phyloP scores from a whole-genome alignment of 2,329 filamentous ascomycete species.

The Pyricularia sp. region DNA sequence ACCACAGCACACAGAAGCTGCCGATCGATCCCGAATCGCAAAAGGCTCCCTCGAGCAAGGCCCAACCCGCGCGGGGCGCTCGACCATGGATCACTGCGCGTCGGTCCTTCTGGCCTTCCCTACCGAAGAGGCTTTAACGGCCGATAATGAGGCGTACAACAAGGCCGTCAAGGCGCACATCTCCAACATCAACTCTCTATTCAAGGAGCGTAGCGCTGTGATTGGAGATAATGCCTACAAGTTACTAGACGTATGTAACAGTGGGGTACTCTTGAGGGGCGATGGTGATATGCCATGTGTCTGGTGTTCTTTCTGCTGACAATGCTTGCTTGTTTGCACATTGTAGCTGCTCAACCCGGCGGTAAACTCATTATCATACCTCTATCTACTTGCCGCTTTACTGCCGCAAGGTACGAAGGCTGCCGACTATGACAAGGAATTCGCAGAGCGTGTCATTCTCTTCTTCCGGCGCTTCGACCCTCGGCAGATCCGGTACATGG shows the following conservation, averaged over 20 bases:
- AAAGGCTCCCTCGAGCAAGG: background rate
- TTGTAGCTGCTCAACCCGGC: constrained; percentile 35
- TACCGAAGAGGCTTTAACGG: constrained; percentile 15
- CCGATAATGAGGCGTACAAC: constrained; percentile 29
- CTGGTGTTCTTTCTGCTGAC: constrained; percentile 11
- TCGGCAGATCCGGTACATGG: constrained; percentile 42
- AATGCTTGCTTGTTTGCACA: background rate
- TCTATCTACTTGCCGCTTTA: constrained; percentile 34
- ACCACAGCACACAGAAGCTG: background rate
- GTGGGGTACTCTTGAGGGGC: background rate
- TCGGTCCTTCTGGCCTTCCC: constrained; percentile 33
- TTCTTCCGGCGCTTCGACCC: constrained; percentile 41
- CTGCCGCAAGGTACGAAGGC: constrained; percentile 16
- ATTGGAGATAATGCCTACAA: constrained; percentile 24
- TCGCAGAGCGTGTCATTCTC: constrained; percentile 31
- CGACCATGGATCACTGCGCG: constrained; percentile 26
- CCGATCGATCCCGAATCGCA: background rate
- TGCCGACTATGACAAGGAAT: constrained; percentile 20
- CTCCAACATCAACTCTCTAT: constrained; percentile 25
- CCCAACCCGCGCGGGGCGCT: background rate
- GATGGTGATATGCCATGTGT: background rate
- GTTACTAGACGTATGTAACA: constrained; percentile 30
- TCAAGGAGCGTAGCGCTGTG: constrained; percentile 21
- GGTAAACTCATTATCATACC: constrained; percentile 40
- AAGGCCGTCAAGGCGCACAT: constrained; percentile 27